Conservation (phyloP, 306 rosid species). For the Dalbergia cochinchinensis region DNA sequence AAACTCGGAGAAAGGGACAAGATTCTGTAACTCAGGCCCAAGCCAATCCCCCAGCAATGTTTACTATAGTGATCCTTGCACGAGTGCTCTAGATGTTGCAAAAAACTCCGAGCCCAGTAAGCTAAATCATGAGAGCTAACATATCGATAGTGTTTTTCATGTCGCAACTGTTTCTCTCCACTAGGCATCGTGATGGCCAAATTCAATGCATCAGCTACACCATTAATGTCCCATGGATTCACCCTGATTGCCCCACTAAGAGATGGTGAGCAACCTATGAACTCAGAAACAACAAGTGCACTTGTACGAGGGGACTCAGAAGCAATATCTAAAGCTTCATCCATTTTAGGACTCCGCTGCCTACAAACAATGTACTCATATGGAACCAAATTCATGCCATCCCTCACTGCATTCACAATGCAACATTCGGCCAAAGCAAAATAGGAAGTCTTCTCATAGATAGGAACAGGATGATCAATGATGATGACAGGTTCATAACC, state of each 20-base stretch:
- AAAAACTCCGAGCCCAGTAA: constrained; percentile 77
- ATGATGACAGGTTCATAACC: constrained; percentile 79
- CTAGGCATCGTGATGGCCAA: constrained; percentile 65
- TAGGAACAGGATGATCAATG: constrained; percentile 64
- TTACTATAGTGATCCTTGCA: constrained; percentile 77
- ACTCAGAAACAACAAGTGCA: constrained; percentile 84
- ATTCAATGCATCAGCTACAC: constrained; percentile 82
- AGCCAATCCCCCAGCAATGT: constrained; percentile 82
- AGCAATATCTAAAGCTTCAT: constrained; percentile 53
- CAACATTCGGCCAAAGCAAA: constrained; percentile 84
- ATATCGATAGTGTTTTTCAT: constrained; percentile 80
- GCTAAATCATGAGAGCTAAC: constrained; percentile 88
- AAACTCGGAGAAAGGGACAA: constrained; percentile 88
- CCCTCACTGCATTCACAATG: constrained; percentile 83
- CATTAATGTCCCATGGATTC: constrained; percentile 82
- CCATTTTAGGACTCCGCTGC: constrained; percentile 72
- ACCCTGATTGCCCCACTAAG: constrained; percentile 94
- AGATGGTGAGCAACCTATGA: constrained; percentile 90
- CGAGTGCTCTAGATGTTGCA: constrained; percentile 72
- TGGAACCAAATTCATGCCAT: constrained; percentile 88
- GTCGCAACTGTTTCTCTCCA: constrained; percentile 74
- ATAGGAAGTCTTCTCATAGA: constrained; percentile 79
- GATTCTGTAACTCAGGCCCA: constrained; percentile 77
- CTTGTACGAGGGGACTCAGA: constrained; percentile 61
- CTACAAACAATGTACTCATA: constrained; percentile 78